Base-by-base conservation (phyloP, 2,329 filamentous ascomycete species). In the Zymoseptoria brevis region DNA sequence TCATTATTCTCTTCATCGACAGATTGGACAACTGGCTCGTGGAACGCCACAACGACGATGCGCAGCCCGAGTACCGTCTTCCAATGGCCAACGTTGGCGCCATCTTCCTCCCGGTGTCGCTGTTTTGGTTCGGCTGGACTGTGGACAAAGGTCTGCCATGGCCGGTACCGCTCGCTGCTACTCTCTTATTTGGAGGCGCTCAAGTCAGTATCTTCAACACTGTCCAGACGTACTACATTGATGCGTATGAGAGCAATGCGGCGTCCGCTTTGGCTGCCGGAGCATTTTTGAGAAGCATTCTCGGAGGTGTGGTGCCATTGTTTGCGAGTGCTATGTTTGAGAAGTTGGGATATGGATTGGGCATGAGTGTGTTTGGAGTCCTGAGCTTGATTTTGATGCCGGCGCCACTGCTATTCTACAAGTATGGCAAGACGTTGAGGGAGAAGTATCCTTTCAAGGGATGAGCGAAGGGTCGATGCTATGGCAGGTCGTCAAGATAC, bases 201-300 rank as follows among this genome's bases (percentile, higher is more conserved):
- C 79, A 81, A 57, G 77, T 82, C 4, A 76, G 79, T 63, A 79
- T 81, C 21, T 71, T 81, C 63, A 81, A 81, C 60, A 73, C 73
- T 8, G 77, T 79, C 6, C 80, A 82, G 59, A 82, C 81, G 50
- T 81, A 81, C 66, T 80, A 79, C 66, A 80, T 81, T 49, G 78
- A 81, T 64, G 73, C 74, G 13, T 80, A 79, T 56, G 76, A 78
- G 56, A 75, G 74, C 65, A 78, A 78, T 60, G 79, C 78, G 5
- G 78, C 78, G 7, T 75, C 73, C 49, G 78, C 77, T 0, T 77
- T 80, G 53, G 78, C 78, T 8, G 78, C 78, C 11, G 77, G 76
- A 0, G 74, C 77, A 0, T 74, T 79, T 0, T 77, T 80, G 52
- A 67, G 78, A 21, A 75, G 71, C 41, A 53, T 80, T 2, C 67